Evolutionary conservation across 805 yeast species (phyloP), one percentile per base, ranked within the genome.

Genomic region (Clavispora vitiphila): DNA sequence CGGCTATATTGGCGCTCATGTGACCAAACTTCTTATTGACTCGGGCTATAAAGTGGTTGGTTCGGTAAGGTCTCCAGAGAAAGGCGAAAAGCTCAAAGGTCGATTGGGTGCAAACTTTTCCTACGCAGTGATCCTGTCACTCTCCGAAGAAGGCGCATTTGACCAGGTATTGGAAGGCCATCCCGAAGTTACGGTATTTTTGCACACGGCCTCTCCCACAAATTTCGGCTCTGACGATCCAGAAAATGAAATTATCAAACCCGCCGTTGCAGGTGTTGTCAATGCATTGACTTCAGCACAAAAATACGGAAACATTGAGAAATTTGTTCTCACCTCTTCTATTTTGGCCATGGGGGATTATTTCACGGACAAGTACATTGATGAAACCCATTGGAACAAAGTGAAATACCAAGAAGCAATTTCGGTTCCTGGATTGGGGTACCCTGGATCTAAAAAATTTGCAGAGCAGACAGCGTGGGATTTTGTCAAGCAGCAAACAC

Each of bases 181-280:
- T 44, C 72, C 74, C 22, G 81, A 78, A 34, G 71, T 78, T 41
- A 64, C 65, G 10, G 76, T 72, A 25, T 79, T 81, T 37, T 49
- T 80, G 30, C 86, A 80, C 57, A 71, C 81, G 10, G 86, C 86
- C 3, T 73, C 82, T 12, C 84, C 86, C 11, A 74, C 74, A 54
- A 62, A 69, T 23, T 74, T 69, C 54, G 65, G 71, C 9, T 60
- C 67, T 16, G 58, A 65, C 12, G 65, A 71, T 44, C 62, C 72
- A 25, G 81, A 72, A 43, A 70, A 71, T 37, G 81, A 76, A 16
- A 61, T 80, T 38, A 59, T 79, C 43, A 64, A 57, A 19, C 86
- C 86, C 3, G 83, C 85, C 1, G 60, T 77, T 8, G 37, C 39
- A 10, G 56, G 56, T 8, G 49, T 53, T 10, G 36, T 32, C 14